Conservation (phyloP, 2,329 filamentous ascomycete species). For the Apiospora malaysiana region DNA sequence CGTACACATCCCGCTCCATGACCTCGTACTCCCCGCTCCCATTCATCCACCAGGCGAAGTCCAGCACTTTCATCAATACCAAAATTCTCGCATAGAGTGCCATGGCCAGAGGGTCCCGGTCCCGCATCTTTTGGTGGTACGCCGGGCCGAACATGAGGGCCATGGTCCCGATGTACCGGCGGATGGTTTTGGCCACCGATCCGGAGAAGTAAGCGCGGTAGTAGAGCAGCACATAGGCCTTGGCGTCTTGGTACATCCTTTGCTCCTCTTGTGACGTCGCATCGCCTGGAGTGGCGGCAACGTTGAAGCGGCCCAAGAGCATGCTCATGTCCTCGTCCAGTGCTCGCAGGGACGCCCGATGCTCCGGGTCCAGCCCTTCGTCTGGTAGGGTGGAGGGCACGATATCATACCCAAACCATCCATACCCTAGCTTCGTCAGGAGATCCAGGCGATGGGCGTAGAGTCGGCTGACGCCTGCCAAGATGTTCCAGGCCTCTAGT, state of each 20-base stretch:
- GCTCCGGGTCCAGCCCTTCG: not conserved
- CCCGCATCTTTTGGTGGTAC: not conserved
- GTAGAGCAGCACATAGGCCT: slow-evolving; percentile 3
- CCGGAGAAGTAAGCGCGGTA: slow-evolving; percentile 20
- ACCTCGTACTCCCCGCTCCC: slow-evolving; percentile 23
- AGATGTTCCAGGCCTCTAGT: slow-evolving; percentile 16
- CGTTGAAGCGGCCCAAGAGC: not conserved
- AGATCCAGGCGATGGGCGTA: not conserved
- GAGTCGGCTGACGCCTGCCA: not conserved
- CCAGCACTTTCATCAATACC: slow-evolving; percentile 13
- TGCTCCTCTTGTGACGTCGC: not conserved
- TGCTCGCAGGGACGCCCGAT: not conserved
- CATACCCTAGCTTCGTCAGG: slow-evolving; percentile 16
- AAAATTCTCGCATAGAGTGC: slow-evolving; percentile 7
- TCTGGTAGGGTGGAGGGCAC: not conserved
- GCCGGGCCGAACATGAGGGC: not conserved
- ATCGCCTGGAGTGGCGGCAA: not conserved
- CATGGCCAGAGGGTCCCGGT: slow-evolving; percentile 19
- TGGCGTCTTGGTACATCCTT: slow-evolving; percentile 4
- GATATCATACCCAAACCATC: slow-evolving; percentile 13
- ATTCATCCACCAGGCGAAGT: slow-evolving; percentile 23
- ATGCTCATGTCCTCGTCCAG: slow-evolving; percentile 10
- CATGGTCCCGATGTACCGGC: slow-evolving; percentile 20
- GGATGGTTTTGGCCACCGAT: not conserved
- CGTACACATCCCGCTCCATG: slow-evolving; percentile 19